These are phyloP conservation scores for Penicillium coffeae DNA, from an alignment of 495 filamentous ascomycete genomes.

Conservation along the genomic window DNA sequence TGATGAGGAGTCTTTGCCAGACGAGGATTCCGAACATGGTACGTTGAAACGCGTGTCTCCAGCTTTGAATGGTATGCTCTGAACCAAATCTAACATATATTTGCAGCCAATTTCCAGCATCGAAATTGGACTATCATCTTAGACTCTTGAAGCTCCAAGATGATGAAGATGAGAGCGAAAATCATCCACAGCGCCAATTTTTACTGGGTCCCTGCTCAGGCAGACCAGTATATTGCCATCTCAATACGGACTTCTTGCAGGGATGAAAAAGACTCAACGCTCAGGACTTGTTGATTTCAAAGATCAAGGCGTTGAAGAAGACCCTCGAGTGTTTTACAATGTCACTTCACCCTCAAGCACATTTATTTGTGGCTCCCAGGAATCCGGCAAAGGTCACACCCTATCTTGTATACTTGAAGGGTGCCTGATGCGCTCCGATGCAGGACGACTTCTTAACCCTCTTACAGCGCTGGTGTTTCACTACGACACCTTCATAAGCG, in stretches of 20 bases:
- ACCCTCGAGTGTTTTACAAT: conserved; percentile 61
- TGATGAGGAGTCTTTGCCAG: too few relatives aligned
- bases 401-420: conserved; percentile 68
- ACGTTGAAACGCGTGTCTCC: too few relatives aligned
- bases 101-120: too few relatives aligned
- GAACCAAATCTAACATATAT: too few relatives aligned
- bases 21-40: too few relatives aligned
- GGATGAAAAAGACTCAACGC: neutral
- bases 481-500: conserved; percentile 59
- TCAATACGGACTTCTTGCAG: conserved; percentile 16
- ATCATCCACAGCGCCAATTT: conserved; percentile 3
- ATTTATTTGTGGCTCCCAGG: conserved; percentile 76
- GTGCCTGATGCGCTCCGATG: conserved; percentile 45
- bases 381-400: conserved; percentile 73
- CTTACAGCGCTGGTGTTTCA: conserved; percentile 67
- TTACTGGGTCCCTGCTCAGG: neutral
- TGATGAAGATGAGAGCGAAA: neutral
- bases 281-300: neutral
- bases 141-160: conserved; percentile 2
- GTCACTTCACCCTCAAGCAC: conserved; percentile 61
- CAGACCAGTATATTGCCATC: neutral
- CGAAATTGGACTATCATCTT: conserved; percentile 6
- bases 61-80: too few relatives aligned
- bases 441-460: conserved; percentile 40
- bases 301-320: conserved; percentile 13